Evolutionary conservation across 345 rosid species (phyloP).

Genomic region (Ceriops decandra): DNA sequence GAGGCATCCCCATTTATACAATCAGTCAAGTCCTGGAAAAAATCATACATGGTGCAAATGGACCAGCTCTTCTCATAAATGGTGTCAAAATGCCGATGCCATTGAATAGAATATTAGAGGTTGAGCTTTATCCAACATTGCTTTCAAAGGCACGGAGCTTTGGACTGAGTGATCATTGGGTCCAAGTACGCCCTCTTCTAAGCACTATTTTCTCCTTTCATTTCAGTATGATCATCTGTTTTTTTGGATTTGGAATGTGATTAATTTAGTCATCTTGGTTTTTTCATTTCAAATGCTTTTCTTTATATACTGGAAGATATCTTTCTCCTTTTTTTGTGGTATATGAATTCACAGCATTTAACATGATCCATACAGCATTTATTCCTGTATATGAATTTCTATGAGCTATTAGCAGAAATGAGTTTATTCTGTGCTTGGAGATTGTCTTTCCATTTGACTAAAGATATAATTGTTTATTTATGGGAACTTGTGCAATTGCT

Average conservation of each 20-base stretch:
- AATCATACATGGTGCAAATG: slow-evolving; percentile 63
- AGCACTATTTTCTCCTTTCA: not conserved
- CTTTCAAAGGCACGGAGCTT: slow-evolving; percentile 94
- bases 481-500: too few relatives aligned
- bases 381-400: not conserved
- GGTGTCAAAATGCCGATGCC: slow-evolving; percentile 87
- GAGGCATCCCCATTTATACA: slow-evolving; percentile 76
- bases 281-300: too few relatives aligned
- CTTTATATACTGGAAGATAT: too few relatives aligned
- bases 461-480: too few relatives aligned
- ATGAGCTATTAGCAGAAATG: too few relatives aligned
- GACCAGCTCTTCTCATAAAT: slow-evolving; percentile 71
- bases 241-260: not conserved
- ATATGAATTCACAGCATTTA: not conserved
- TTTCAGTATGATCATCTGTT: not conserved
- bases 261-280: not conserved
- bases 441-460: too few relatives aligned
- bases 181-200: slow-evolving; percentile 50
- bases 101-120: slow-evolving; percentile 81
- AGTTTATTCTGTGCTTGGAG: too few relatives aligned
- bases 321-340: not conserved
- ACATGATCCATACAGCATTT: not conserved
- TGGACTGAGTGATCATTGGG: slow-evolving; percentile 81
- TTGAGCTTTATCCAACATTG: slow-evolving; percentile 80
- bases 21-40: slow-evolving; percentile 75